phyloP scores from a whole-genome alignment of 139 green algal genomes.

The Closterium sp. region DNA sequence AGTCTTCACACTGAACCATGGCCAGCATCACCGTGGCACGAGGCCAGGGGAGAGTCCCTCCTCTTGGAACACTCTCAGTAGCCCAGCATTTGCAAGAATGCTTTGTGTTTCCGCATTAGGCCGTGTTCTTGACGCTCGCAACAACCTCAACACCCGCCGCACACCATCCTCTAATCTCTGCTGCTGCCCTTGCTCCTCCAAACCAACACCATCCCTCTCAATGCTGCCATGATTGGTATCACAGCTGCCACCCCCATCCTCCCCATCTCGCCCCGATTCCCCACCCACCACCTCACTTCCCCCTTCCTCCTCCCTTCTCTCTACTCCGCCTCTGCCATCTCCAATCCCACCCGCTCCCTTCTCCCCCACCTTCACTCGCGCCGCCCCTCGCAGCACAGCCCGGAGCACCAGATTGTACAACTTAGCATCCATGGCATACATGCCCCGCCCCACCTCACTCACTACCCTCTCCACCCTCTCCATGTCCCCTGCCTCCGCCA shows the following conservation, averaged over 20 bases:
- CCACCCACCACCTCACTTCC: neutral
- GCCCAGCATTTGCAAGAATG: neutral
- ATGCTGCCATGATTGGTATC: neutral
- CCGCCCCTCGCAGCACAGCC: neutral
- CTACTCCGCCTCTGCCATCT: neutral
- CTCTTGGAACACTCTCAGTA: neutral
- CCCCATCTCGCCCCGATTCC: neutral
- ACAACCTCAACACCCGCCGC: neutral
- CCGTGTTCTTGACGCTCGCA: neutral
- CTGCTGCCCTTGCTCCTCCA: neutral
- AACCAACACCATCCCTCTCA: neutral
- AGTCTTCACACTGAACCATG: too few relatives aligned
- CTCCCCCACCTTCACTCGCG: neutral
- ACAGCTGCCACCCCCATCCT: neutral
- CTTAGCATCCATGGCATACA: neutral
- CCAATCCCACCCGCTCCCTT: neutral
- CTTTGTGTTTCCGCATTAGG: neutral
- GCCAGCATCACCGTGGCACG: neutral
- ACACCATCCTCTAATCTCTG: neutral
- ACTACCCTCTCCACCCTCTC: neutral
- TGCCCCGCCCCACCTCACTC: neutral
- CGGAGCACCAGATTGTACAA: neutral
- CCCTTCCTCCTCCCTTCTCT: neutral
- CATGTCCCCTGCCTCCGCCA: neutral
- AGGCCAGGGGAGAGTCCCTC: neutral